Conservation (phyloP, 2,329 filamentous ascomycete species). For the Monilinia laxa region DNA sequence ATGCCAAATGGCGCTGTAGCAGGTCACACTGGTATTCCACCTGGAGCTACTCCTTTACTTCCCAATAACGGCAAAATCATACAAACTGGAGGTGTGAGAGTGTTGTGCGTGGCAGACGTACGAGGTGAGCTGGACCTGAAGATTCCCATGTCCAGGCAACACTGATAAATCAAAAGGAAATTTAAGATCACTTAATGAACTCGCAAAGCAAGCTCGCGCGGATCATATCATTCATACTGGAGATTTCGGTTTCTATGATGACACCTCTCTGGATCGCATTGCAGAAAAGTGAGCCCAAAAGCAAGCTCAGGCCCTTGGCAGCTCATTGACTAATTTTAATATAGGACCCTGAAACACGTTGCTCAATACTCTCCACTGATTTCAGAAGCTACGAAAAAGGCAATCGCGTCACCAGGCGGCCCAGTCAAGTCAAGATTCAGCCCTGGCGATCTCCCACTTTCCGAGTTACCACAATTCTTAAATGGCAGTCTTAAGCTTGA, state of each 20-base stretch:
- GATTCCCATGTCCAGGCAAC: conserved; percentile 20
- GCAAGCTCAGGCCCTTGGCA: conserved; percentile 21
- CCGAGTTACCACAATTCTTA: conserved; percentile 86
- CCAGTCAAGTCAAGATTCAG: conserved; percentile 84
- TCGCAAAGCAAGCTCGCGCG: conserved; percentile 89
- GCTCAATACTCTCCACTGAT: conserved; percentile 97
- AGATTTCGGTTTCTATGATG: conserved; percentile 99
- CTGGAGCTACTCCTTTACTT: conserved; percentile 62
- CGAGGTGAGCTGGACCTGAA: conserved; percentile 53
- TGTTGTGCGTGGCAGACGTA: conserved; percentile 71
- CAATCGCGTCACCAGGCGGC: conserved; percentile 64
- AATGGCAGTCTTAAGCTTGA: conserved; percentile 88
- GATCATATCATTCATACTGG: conserved; percentile 99
- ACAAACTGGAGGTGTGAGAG: conserved; percentile 63
- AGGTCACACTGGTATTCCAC: conserved; percentile 48
- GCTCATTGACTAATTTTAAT: conserved; percentile 36
- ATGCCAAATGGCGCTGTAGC: conserved; percentile 61
- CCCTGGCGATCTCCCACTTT: conserved; percentile 81
- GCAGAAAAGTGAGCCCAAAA: conserved; percentile 78
- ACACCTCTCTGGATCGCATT: conserved; percentile 91
- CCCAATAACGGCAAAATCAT: conserved; percentile 67
- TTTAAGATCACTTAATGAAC: conserved; percentile 89
- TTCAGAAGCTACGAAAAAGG: conserved; percentile 70
- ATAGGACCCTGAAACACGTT: conserved; percentile 93
- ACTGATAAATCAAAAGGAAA: conserved; percentile 64